These are phyloP conservation scores for Globisporangium iwayamae DNA, from an alignment of 352 stramenopile species.

Conservation along the genomic window DNA sequence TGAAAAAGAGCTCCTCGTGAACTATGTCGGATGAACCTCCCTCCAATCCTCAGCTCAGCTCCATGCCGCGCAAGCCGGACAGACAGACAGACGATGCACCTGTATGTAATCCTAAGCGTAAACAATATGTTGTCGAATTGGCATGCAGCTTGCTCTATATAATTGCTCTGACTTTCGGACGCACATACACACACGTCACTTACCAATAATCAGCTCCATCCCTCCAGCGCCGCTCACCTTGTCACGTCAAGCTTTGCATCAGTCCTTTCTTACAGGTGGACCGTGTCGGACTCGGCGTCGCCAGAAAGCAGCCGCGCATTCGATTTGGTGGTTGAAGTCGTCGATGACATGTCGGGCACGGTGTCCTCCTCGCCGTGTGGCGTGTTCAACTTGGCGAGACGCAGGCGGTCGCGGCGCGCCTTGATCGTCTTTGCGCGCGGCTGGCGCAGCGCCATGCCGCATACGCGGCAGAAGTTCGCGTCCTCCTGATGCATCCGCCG, in stretches of 20 bases:
- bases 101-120: background rate
- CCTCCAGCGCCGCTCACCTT: background rate
- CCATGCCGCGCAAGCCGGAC: background rate
- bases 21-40: background rate
- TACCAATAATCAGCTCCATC: background rate
- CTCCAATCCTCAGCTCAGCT: background rate
- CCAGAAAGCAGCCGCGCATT: constrained; percentile 41
- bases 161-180: background rate
- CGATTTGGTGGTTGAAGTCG: constrained; percentile 60
- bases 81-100: background rate
- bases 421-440: constrained; percentile 60
- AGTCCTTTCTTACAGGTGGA: constrained; percentile 23
- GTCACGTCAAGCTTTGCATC: too few relatives aligned
- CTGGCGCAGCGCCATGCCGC: constrained; percentile 51
- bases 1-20: constrained; percentile 10
- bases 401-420: constrained; percentile 49
- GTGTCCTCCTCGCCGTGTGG: constrained; percentile 31
- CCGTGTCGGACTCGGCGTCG: constrained; percentile 16
- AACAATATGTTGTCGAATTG: background rate
- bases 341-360: constrained; percentile 33
- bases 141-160: constrained; percentile 1
- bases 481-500: constrained; percentile 74
- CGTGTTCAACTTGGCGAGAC: constrained; percentile 53
- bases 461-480: constrained; percentile 76
- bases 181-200: background rate